These are phyloP conservation scores for Cercis canadensis DNA, from an alignment of 306 rosid genomes.

Conservation along the genomic window DNA sequence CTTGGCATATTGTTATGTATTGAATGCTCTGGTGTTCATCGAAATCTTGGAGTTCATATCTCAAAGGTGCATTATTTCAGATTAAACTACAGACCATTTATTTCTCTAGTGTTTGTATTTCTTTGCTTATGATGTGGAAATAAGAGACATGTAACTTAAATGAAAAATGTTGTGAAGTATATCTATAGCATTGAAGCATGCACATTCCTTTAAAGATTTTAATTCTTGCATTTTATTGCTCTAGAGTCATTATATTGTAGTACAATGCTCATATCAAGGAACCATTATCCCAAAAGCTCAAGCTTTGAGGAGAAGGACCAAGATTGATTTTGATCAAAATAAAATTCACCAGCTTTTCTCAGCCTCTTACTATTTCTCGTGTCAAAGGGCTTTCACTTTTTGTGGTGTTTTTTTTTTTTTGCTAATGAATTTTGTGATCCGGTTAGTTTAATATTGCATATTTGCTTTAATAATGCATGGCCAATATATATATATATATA, in stretches of 20 bases:
- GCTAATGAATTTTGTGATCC: background rate
- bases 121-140: background rate
- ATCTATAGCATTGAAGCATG: slow-evolving; percentile 21
- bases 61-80: slow-evolving; percentile 72
- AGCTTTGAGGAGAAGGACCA: no score
- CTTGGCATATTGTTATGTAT: slow-evolving; percentile 92
- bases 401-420: background rate
- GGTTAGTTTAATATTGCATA: background rate
- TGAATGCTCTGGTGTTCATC: slow-evolving; percentile 96
- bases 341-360: background rate
- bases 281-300: no score
- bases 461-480: slow-evolving; percentile 6
- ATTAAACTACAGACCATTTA: slow-evolving; percentile 31
- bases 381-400: background rate
- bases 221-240: slow-evolving; percentile 12
- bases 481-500: no score
- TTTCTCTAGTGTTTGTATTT: background rate
- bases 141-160: background rate
- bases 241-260: slow-evolving; percentile 6
- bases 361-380: background rate
- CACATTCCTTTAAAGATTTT: slow-evolving; percentile 22
- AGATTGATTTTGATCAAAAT: no score
- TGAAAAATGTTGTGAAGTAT: slow-evolving; percentile 19
- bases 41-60: slow-evolving; percentile 97
- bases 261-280: slow-evolving; percentile 12